Evolutionary conservation across 2,329 filamentous ascomycete genomes (phyloP), one percentile per base, ranked within the genome.

Genomic region (Xylaria polymorpha): DNA sequence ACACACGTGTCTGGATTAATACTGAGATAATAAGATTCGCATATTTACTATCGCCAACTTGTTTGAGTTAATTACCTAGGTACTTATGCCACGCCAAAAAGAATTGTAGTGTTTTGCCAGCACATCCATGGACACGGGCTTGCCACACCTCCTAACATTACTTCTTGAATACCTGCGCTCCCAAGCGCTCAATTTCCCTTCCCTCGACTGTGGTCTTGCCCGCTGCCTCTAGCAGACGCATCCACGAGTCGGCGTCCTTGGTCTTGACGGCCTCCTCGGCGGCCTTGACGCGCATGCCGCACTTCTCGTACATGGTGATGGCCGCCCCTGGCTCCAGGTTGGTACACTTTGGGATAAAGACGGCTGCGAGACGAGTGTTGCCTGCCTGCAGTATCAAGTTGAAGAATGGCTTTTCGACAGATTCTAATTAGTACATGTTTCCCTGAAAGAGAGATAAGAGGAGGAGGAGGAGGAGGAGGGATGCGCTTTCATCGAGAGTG

Each of bases 251-350:
- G 58, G 88, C 84, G 78, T 99, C 93, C 80, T 92, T 97, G 68
- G 88, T 86, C 82, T 90, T 93, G 68, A 94, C 86, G 3, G 96
- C 95, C 82, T 98, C 96, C 81, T 98, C 94, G 4, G 92, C 96
- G 2, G 96, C 96, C 81, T 93, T 94, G 35, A 92, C 87, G 53
- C 94, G 85, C 90, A 97, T 88, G 20, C 95, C 95, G 80, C 96
- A 98, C 82, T 97, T 97, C 75, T 97, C 90, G 87, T 94, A 99
- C 95, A 99, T 98, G 73, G 91, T 88, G 64, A 97, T 91, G 3
- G 91, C 85, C 75, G 94, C 92, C 2, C 88, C 86, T 0, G 87
- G 84, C 53, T 90, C 86, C 56, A 97, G 79, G 64, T 85, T 85
- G 18, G 90, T 91, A 83, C 94, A 98, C 81, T 98, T 98, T 2